A percentile compares a stretch with the other conserved stretches of the same genome.
These are phyloP conservation scores for Micractinium sp. DNA, from an alignment of 139 green algal species.

Conservation along the genomic window DNA sequence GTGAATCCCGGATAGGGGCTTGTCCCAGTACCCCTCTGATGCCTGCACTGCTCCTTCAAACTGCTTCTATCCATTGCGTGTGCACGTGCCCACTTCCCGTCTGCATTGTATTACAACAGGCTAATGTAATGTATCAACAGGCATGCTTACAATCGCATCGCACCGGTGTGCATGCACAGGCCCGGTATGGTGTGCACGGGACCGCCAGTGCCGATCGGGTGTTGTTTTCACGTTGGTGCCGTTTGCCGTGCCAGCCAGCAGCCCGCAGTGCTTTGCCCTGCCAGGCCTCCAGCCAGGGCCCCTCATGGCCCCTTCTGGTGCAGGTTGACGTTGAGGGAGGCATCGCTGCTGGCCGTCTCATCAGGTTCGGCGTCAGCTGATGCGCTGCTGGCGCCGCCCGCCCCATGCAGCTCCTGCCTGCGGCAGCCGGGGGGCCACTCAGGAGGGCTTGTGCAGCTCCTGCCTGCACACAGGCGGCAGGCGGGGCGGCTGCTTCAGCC, in stretches of 20 bases:
- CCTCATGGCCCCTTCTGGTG: conserved; percentile 29
- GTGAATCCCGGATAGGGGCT: no score
- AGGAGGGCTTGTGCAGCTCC: conserved; percentile 14
- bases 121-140: no score
- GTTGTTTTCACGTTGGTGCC: no score
- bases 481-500: neutral
- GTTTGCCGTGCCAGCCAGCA: no score
- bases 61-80: no score
- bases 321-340: conserved; percentile 4
- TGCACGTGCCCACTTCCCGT: neutral
- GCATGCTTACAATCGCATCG: no score
- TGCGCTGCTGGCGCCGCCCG: neutral
- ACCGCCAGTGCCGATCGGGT: no score
- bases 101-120: neutral
- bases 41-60: neutral
- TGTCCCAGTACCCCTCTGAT: neutral
- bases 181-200: no score
- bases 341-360: neutral
- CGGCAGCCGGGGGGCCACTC: neutral
- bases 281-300: no score
- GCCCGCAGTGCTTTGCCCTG: no score
- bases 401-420: conserved; percentile 10
- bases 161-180: no score
- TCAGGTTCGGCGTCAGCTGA: neutral
- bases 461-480: neutral